These are phyloP conservation scores for Boletellus emodensis DNA, from an alignment of 768 basidiomycete genomes.

Conservation along the genomic window DNA sequence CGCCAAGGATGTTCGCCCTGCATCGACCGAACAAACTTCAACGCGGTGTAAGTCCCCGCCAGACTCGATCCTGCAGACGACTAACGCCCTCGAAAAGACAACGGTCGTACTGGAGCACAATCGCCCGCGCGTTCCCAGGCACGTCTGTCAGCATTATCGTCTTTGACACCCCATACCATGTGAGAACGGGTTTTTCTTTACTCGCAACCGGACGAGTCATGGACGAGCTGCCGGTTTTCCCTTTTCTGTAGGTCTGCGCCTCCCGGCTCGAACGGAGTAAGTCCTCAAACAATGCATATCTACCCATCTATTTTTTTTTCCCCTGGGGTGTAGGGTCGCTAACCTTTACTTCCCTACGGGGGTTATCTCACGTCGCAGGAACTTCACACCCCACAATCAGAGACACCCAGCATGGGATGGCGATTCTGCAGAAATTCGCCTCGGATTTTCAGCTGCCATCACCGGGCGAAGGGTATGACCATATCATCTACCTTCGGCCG, in stretches of 20 bases:
- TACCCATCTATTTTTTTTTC: background rate
- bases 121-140: constrained; percentile 62
- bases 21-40: constrained; percentile 76
- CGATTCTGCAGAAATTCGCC: constrained; percentile 62
- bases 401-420: constrained; percentile 51
- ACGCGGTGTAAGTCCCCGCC: constrained; percentile 50
- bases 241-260: constrained; percentile 51
- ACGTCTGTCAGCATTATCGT: constrained; percentile 69
- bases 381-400: constrained; percentile 74
- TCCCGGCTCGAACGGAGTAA: constrained; percentile 56
- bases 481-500: constrained; percentile 40
- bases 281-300: constrained; percentile 24
- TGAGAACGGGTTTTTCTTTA: constrained; percentile 31
- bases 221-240: constrained; percentile 12
- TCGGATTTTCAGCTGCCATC: constrained; percentile 55
- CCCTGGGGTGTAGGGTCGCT: constrained; percentile 4
- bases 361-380: constrained; percentile 41
- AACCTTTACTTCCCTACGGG: constrained; percentile 6
- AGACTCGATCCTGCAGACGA: background rate
- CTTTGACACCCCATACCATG: constrained; percentile 74
- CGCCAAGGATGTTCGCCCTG: constrained; percentile 64
- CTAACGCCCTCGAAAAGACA: constrained; percentile 42
- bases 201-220: background rate
- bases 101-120: constrained; percentile 68
- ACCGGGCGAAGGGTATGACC: constrained; percentile 61